Percentiles rank a stretch among this genome's conserved stretches.
These are phyloP conservation scores for Paramecium biaurelia DNA, from an alignment of 73 alveolate genomes.

Conservation along the genomic window DNA sequence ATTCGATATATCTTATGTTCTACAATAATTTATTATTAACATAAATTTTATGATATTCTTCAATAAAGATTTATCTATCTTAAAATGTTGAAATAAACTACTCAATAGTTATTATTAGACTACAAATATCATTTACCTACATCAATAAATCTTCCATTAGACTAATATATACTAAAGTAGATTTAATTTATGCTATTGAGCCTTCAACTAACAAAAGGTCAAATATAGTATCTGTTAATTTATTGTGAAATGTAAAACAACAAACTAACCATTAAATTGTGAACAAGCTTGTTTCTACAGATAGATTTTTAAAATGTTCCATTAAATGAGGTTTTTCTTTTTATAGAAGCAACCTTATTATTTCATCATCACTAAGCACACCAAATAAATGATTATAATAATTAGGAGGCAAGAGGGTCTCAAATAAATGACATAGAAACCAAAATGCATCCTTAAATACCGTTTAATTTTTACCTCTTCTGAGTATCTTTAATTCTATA, in stretches of 20 bases:
- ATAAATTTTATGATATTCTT: neutral
- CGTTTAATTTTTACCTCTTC: neutral
- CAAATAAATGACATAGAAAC: conserved; percentile 52
- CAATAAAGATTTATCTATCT: neutral
- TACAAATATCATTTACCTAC: neutral
- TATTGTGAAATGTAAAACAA: conserved; percentile 33
- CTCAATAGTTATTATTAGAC: neutral
- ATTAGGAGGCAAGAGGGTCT: conserved; percentile 49
- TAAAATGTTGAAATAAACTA: neutral
- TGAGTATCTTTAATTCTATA: neutral
- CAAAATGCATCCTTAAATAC: conserved; percentile 50
- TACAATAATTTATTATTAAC: neutral
- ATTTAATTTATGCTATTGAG: conserved; percentile 3
- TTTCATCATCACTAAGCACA: conserved; percentile 49
- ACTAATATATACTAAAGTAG: neutral
- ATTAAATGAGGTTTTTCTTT: neutral
- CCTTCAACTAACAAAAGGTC: conserved; percentile 4
- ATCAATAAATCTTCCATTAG: neutral
- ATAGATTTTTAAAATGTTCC: neutral
- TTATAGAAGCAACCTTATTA: neutral
- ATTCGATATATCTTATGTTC: neutral
- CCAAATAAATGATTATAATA: conserved; percentile 56
- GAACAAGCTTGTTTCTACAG: conserved; percentile 21
- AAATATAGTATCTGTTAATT: neutral
- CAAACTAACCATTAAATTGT: conserved; percentile 54